Evolutionary conservation across 768 basidiomycete genomes (phyloP).

Genomic region (Pulveroboletus sp.): DNA sequence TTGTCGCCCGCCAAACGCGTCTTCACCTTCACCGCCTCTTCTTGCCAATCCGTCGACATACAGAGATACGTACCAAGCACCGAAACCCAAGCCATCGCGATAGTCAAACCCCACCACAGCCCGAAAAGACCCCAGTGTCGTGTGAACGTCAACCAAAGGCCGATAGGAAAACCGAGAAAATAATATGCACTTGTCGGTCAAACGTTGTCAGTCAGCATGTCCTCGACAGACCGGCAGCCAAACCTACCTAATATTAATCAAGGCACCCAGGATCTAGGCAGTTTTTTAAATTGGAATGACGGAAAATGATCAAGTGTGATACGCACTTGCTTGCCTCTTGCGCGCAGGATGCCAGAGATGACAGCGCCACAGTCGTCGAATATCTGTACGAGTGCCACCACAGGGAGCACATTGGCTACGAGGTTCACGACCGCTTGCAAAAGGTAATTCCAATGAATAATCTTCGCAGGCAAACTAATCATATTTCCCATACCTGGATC

Average conservation of each 20-base stretch:
- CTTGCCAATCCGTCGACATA: constrained; percentile 61
- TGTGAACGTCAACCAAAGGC: constrained; percentile 71
- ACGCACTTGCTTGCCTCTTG: constrained; percentile 69
- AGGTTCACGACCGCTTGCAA: constrained; percentile 22
- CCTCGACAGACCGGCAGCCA: background rate
- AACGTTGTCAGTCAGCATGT: too few relatives aligned
- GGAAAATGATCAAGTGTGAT: background rate
- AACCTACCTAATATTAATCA: constrained; percentile 67
- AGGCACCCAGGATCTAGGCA: constrained; percentile 66
- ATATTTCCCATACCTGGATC: constrained; percentile 49
- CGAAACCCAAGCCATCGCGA: constrained; percentile 29
- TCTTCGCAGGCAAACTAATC: background rate
- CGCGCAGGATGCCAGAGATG: constrained; percentile 74
- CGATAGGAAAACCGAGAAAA: constrained; percentile 76
- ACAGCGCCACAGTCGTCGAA: constrained; percentile 75
- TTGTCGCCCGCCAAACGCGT: constrained; percentile 49
- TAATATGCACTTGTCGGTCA: constrained; percentile 57
- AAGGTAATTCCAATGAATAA: too few relatives aligned
- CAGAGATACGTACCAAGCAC: constrained; percentile 36
- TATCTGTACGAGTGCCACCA: constrained; percentile 75
- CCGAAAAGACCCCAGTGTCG: constrained; percentile 59
- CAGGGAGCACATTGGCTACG: constrained; percentile 64
- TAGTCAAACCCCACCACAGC: constrained; percentile 81
- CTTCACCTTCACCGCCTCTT: constrained; percentile 59
- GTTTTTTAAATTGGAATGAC: too few relatives aligned